phyloP scores from a whole-genome alignment of 169 alveolate genomes.

The Plasmodium gaboni region DNA sequence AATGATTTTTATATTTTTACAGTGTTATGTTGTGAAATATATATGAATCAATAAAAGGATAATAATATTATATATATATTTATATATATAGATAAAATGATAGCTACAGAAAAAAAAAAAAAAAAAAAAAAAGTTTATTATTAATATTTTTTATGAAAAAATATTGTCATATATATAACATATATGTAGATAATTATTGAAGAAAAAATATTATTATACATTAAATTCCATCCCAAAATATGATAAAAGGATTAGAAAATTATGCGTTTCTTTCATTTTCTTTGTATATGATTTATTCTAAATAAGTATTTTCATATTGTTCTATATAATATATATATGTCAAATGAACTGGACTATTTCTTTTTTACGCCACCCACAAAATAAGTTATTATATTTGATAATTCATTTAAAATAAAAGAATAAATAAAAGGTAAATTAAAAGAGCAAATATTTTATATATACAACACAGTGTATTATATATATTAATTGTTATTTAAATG shows the following conservation, averaged over 20 bases:
- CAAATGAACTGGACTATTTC: no score
- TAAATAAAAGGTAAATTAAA: no score
- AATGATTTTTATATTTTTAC: not conserved
- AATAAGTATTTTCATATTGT: no score
- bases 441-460: no score
- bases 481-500: no score
- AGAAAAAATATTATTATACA: slow-evolving; percentile 15
- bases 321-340: no score
- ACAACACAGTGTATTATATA: no score
- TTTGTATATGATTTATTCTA: not conserved
- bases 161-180: not conserved
- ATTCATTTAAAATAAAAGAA: no score
- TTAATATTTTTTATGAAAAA: not conserved
- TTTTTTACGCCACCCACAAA: no score
- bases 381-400: no score
- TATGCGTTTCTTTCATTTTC: slow-evolving; percentile 39
- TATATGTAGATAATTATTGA: not conserved
- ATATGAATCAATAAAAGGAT: not conserved
- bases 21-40: not conserved
- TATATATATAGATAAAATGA: not conserved
- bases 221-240: slow-evolving; percentile 59
- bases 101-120: not conserved
- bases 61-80: not conserved
- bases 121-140: not conserved
- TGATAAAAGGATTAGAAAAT: slow-evolving; percentile 47